Evolutionary conservation across 1,284 basidiomycete genomes (phyloP).

Genomic region (Kwoniella shivajii): DNA sequence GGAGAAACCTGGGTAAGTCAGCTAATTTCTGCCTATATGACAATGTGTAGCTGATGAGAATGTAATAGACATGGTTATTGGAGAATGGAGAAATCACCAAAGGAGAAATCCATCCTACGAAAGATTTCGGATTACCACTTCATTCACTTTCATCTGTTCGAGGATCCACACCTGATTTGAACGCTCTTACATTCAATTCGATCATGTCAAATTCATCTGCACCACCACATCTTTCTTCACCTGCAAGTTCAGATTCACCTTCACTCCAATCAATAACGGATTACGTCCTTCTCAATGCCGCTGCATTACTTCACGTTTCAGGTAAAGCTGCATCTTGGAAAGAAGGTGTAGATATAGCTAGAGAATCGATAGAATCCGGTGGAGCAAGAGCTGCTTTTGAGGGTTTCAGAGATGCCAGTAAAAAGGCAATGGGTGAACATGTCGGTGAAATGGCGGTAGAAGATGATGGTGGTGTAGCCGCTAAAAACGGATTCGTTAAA

Average conservation of each 20-base stretch:
- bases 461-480: conserved; percentile 55
- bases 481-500: conserved; percentile 53
- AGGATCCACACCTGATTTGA: conserved; percentile 72
- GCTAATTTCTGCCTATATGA: conserved; percentile 48
- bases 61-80: conserved; percentile 57
- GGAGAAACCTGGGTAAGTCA: conserved; percentile 75
- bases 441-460: conserved; percentile 39
- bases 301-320: conserved; percentile 77
- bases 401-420: conserved; percentile 57
- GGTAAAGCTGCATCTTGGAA: conserved; percentile 70
- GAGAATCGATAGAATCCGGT: conserved; percentile 70
- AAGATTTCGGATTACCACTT: conserved; percentile 68
- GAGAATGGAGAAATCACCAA: conserved; percentile 53
- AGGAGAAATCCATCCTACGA: conserved; percentile 53
- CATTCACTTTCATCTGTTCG: conserved; percentile 72
- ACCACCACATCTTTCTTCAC: conserved; percentile 49
- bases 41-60: conserved; percentile 1
- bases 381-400: conserved; percentile 73
- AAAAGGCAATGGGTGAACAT: conserved; percentile 51
- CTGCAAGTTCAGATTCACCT: conserved; percentile 56
- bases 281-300: conserved; percentile 83
- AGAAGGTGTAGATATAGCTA: conserved; percentile 73
- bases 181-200: conserved; percentile 59
- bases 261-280: conserved; percentile 66
- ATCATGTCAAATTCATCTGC: conserved; percentile 51